A percentile compares a stretch with the other conserved stretches of the same genome.
phyloP scores from a whole-genome alignment of 805 yeast genomes.

The Hanseniaspora osmophila region DNA sequence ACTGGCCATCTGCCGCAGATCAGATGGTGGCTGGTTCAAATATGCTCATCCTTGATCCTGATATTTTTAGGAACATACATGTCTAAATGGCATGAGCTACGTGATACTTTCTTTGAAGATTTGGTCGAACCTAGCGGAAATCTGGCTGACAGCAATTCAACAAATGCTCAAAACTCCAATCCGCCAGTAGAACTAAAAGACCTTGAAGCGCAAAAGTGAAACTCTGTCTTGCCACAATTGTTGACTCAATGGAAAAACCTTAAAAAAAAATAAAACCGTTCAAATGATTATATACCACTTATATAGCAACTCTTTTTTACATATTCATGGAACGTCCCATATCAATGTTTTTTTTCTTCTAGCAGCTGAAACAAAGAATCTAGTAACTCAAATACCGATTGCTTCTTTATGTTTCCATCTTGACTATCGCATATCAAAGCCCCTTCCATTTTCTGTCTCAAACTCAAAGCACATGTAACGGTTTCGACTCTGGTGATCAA shows the following conservation, averaged over 20 bases:
- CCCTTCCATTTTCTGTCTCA: slow-evolving; percentile 25
- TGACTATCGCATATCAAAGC: slow-evolving; percentile 10
- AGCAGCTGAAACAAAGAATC: too few species aligned
- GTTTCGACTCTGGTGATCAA: slow-evolving; percentile 57
- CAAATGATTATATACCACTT: too few species aligned
- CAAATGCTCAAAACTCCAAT: slow-evolving; percentile 2
- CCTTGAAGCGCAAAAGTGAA: slow-evolving; percentile 14
- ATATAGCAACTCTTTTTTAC: too few species aligned
- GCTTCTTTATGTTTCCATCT: slow-evolving; percentile 6
- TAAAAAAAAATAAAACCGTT: too few species aligned
- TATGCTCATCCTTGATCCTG: slow-evolving; percentile 50
- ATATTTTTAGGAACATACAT: slow-evolving; percentile 79
- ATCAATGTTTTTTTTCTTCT: too few species aligned
- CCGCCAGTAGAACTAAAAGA: slow-evolving; percentile 12
- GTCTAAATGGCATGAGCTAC: slow-evolving; percentile 80
- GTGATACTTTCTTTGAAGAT: slow-evolving; percentile 82
- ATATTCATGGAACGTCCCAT: too few species aligned
- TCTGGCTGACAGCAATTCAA: not conserved
- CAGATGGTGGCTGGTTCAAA: slow-evolving; percentile 78
- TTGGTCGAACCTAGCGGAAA: slow-evolving; percentile 36
- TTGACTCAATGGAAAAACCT: too few species aligned
- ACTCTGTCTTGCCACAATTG: too few species aligned
- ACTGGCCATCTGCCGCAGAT: slow-evolving; percentile 58
- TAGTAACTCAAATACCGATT: slow-evolving; percentile 12
- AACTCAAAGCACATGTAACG: slow-evolving; percentile 30